Evolutionary conservation across 2,329 filamentous ascomycete genomes (phyloP).

Genomic region (Alternaria incomplexa): DNA sequence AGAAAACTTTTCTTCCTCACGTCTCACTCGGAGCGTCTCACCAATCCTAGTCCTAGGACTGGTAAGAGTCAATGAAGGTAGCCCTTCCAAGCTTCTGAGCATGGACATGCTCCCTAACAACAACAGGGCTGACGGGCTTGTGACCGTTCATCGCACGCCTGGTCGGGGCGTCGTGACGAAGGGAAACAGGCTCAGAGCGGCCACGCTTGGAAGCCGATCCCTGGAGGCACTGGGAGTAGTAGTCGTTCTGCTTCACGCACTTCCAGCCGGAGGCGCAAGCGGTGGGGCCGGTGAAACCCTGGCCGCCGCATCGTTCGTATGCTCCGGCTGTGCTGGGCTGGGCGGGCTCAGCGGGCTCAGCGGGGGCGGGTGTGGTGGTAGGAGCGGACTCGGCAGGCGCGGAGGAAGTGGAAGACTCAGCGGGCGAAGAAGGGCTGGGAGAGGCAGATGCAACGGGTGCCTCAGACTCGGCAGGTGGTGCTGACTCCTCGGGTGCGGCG

Average conservation of each 20-base stretch:
- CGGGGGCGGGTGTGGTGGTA: neutral
- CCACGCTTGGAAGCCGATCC: neutral
- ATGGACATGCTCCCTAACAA: neutral
- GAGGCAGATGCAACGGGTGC: constrained; percentile 2
- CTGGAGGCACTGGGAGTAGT: constrained; percentile 9
- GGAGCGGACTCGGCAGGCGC: constrained; percentile 5
- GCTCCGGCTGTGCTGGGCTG: constrained; percentile 2
- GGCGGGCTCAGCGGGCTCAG: neutral
- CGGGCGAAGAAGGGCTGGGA: neutral
- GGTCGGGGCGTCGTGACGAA: neutral
- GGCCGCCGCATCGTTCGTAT: constrained; percentile 55
- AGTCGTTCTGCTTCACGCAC: constrained; percentile 49
- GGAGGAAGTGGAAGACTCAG: neutral
- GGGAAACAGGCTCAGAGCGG: neutral
- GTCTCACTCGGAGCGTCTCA: neutral
- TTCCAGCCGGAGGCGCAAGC: constrained; percentile 48
- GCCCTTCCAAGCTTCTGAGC: neutral
- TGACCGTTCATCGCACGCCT: neutral
- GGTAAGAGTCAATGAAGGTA: neutral
- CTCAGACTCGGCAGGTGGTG: constrained; percentile 5
- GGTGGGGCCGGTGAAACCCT: constrained; percentile 48
- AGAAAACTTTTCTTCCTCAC: neutral
- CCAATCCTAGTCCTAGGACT: neutral
- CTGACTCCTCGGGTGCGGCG: constrained; percentile 11
- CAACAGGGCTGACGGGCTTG: neutral